Percentiles rank a stretch among this genome's conserved stretches.
Evolutionary conservation across 805 yeast species (phyloP).

Genomic region (Candida orba): DNA sequence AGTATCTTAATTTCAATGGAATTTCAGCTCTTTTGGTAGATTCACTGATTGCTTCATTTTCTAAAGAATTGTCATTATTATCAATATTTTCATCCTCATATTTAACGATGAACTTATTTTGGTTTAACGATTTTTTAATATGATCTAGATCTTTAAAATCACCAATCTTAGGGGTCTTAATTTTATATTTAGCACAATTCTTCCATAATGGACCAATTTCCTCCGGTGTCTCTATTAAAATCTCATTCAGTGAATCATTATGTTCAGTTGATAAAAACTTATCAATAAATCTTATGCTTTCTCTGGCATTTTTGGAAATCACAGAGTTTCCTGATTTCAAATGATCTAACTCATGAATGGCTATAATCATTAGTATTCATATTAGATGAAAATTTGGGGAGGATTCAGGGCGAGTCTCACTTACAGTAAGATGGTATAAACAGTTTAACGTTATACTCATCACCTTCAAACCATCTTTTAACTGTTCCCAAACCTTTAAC

Average conservation of each 20-base stretch:
- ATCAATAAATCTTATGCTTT: conserved; percentile 57
- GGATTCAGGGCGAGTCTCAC: neutral
- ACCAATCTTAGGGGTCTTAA: conserved; percentile 36
- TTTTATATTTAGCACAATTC: conserved; percentile 37
- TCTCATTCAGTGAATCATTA: conserved; percentile 13
- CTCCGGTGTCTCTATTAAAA: conserved; percentile 33
- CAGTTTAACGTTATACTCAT: conserved; percentile 30
- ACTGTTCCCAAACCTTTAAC: conserved; percentile 64
- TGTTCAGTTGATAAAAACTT: conserved; percentile 16
- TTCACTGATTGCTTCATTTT: conserved; percentile 1
- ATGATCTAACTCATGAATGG: conserved; percentile 54
- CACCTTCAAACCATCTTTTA: conserved; percentile 49
- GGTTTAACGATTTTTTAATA: neutral
- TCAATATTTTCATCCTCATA: conserved; percentile 4
- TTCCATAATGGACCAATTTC: conserved; percentile 47
- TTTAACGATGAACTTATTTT: neutral
- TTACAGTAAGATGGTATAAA: conserved; percentile 44
- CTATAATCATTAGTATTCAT: conserved; percentile 8
- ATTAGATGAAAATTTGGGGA: neutral
- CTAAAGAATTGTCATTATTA: neutral
- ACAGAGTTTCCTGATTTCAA: conserved; percentile 47
- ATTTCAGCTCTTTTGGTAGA: conserved; percentile 30
- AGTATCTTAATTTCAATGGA: conserved; percentile 46
- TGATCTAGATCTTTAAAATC: conserved; percentile 35
- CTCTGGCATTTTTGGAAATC: conserved; percentile 57